Conservation (phyloP, 257 asterid species). For the Nicotiana otophora region DNA sequence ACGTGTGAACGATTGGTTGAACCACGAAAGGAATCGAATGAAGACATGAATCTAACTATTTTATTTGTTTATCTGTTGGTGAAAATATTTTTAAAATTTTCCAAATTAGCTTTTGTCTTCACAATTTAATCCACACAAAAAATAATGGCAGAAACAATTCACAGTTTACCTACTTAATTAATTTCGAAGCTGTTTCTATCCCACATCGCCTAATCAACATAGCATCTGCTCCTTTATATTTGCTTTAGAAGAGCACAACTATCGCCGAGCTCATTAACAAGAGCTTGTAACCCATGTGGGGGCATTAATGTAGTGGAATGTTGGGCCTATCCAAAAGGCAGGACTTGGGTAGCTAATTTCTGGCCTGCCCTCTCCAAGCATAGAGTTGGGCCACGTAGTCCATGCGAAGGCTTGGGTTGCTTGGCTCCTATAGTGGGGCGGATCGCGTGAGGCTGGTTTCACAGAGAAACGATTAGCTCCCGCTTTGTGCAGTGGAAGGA, state of each 20-base stretch:
- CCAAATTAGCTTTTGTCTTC: no score
- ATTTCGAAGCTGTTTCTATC: no score
- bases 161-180: no score
- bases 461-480: background rate
- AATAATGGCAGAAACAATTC: no score
- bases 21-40: no score
- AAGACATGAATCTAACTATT: no score
- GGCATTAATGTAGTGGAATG: background rate
- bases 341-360: background rate
- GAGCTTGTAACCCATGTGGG: background rate
- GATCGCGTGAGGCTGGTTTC: background rate
- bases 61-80: background rate
- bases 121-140: no score
- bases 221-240: background rate
- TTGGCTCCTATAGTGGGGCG: background rate
- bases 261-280: background rate
- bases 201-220: background rate
- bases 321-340: background rate
- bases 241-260: no score
- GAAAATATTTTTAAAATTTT: background rate
- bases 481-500: background rate
- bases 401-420: background rate
- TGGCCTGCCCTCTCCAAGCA: background rate
- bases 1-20: no score
- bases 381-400: background rate